Evolutionary conservation across 768 basidiomycete species (phyloP).

Genomic region (Macrolepiota albuminosa): DNA sequence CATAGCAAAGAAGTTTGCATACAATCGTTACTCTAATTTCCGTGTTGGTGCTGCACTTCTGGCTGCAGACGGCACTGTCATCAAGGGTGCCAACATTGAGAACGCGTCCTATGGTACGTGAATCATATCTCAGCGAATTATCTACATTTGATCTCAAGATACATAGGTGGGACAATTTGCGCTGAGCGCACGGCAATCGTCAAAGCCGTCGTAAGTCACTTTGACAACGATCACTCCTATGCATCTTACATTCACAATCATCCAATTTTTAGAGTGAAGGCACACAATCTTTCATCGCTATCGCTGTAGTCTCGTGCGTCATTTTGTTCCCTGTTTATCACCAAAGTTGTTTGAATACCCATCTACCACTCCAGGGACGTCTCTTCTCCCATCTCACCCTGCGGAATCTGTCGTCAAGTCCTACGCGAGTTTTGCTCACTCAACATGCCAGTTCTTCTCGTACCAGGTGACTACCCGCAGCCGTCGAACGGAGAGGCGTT

Average conservation of each 20-base stretch:
- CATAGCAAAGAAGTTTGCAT: conserved; percentile 65
- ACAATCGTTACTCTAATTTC: conserved; percentile 88
- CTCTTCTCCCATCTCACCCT: conserved; percentile 65
- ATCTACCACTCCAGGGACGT: conserved; percentile 54
- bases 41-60: conserved; percentile 88
- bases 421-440: conserved; percentile 80
- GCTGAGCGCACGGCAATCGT: conserved; percentile 93
- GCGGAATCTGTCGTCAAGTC: conserved; percentile 92
- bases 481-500: conserved; percentile 24
- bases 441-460: conserved; percentile 67
- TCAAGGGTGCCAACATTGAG: conserved; percentile 90
- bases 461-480: conserved; percentile 59
- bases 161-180: conserved; percentile 81
- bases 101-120: conserved; percentile 82
- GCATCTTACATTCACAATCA: neutral
- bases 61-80: conserved; percentile 59
- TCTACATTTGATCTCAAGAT: neutral
- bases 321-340: neutral
- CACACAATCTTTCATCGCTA: conserved; percentile 57
- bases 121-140: neutral
- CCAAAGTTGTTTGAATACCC: neutral
- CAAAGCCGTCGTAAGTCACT: conserved; percentile 75
- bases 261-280: conserved; percentile 66
- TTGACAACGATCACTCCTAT: neutral
- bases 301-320: conserved; percentile 78